These are phyloP conservation scores for Garcia nutans DNA, from an alignment of 345 rosid species.

Conservation along the genomic window DNA sequence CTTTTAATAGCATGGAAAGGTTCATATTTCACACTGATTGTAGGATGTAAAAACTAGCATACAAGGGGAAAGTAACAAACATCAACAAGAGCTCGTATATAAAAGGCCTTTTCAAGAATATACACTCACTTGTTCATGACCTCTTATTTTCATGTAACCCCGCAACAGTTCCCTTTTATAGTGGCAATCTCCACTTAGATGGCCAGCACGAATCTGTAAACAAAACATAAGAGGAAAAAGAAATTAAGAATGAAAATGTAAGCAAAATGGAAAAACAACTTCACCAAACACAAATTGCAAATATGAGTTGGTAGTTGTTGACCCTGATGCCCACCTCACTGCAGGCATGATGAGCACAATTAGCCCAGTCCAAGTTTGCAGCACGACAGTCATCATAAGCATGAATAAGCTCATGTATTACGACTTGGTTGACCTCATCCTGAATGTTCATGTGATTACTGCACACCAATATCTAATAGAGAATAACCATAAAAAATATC, in stretches of 20 bases:
- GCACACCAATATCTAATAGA: conserved; percentile 69
- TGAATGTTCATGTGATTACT: conserved; percentile 67
- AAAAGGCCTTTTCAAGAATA: not conserved
- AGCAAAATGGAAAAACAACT: not conserved
- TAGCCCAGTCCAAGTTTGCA: conserved; percentile 74
- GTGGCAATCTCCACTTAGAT: conserved; percentile 93
- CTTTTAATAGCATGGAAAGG: not conserved
- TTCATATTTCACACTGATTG: not conserved
- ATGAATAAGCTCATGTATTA: conserved; percentile 87
- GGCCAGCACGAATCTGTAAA: conserved; percentile 82
- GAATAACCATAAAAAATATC: conserved; percentile 5
- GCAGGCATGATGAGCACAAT: conserved; percentile 97
- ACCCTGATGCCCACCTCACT: conserved; percentile 60
- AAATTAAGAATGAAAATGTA: not conserved
- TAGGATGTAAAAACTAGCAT: not conserved
- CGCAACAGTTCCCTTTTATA: conserved; percentile 77
- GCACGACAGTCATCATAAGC: conserved; percentile 93
- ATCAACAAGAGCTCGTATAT: conserved; percentile 4
- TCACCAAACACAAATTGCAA: not conserved
- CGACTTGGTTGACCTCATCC: conserved; percentile 89
- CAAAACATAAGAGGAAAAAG: not conserved
- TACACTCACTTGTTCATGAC: conserved; percentile 81
- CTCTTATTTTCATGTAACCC: conserved; percentile 72
- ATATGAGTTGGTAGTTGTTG: not conserved
- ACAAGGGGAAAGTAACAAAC: not conserved